Base-by-base conservation (phyloP, 2,329 filamentous ascomycete genomes). In the Diplocarpon rosae region DNA sequence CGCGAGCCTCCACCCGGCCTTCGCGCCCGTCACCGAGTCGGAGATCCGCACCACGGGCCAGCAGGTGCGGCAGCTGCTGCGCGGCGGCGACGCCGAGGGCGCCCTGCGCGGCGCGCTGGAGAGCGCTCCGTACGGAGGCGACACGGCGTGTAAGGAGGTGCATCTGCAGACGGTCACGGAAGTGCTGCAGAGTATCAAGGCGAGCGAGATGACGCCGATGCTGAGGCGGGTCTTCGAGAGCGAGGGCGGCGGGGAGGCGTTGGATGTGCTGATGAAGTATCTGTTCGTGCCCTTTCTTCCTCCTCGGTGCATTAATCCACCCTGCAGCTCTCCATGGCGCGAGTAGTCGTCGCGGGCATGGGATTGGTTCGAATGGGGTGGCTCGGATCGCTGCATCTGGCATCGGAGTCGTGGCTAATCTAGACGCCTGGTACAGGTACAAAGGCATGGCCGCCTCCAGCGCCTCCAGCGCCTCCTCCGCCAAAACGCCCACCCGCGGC, bases 211-310 rank as follows among this genome's bases (percentile, higher is more conserved):
- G 85, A 87, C 81, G 52, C 84, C 86, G 12, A 79, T 96, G 59
- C 71, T 98, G 55, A 79, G 82, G 66, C 77, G 80, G 46, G 83
- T 96, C 59, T 88, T 92, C 67, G 71, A 70, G 48, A 79, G 81
- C 10, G 78, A 84, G 40, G 85, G 85, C 50, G 92, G 92, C 24
- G 78, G 78, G 50, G 92, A 96, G 66, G 75, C 85, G 49, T 69
- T 94, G 55, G 92, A 98, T 65, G 87, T 90, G 41, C 69, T 98
- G 64, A 95, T 95, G 85, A 98, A 98, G 71, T 98, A 95, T 68
- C 72, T 95, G 80, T 95, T 77, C 60, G 83, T 72, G 35, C 46
- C 16, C 20, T 37, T 20, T 28, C 17, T 30, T 0, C 34, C 37
- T 34, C 31, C 28, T 33, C 20, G 20, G 20, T 4, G 20, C 20